Percentiles rank a stretch among this genome's conserved stretches.
These are phyloP conservation scores for Westerdykella aurantiaca DNA, from an alignment of 2,329 filamentous ascomycete species.

Conservation along the genomic window DNA sequence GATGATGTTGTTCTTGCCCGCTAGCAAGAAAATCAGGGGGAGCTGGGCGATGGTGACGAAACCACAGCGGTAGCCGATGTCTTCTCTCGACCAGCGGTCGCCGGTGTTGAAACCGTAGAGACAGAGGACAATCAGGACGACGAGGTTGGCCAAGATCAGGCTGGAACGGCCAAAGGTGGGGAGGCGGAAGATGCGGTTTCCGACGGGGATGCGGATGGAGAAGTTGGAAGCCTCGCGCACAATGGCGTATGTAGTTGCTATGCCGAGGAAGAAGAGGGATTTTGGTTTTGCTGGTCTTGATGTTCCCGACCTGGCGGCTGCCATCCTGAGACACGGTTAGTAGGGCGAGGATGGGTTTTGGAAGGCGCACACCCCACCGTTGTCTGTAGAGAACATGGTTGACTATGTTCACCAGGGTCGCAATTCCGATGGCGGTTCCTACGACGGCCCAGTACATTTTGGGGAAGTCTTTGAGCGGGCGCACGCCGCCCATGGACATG, in stretches of 20 bases:
- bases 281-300: slow-evolving; percentile 50
- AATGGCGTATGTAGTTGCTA: slow-evolving; percentile 52
- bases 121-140: slow-evolving; percentile 50
- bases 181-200: slow-evolving; percentile 32
- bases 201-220: slow-evolving; percentile 35
- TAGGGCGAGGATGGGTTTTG: not conserved
- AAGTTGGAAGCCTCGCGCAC: slow-evolving; percentile 50
- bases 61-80: slow-evolving; percentile 52
- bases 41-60: slow-evolving; percentile 50
- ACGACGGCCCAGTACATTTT: slow-evolving; percentile 51
- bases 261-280: slow-evolving; percentile 41
- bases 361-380: slow-evolving; percentile 33
- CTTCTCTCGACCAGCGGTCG: slow-evolving; percentile 49
- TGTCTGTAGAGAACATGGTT: slow-evolving; percentile 47
- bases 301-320: slow-evolving; percentile 35
- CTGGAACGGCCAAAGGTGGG: slow-evolving; percentile 37
- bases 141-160: slow-evolving; percentile 43
- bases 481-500: slow-evolving; percentile 41
- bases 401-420: slow-evolving; percentile 41
- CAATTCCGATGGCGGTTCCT: slow-evolving; percentile 41
- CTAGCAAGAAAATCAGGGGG: slow-evolving; percentile 52
- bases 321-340: slow-evolving; percentile 38
- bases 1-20: slow-evolving; percentile 54
- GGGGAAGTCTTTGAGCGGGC: slow-evolving; percentile 44
- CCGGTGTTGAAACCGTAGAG: slow-evolving; percentile 51